Conservation (phyloP, 495 filamentous ascomycete species). For the Penicillium subrubescens region DNA sequence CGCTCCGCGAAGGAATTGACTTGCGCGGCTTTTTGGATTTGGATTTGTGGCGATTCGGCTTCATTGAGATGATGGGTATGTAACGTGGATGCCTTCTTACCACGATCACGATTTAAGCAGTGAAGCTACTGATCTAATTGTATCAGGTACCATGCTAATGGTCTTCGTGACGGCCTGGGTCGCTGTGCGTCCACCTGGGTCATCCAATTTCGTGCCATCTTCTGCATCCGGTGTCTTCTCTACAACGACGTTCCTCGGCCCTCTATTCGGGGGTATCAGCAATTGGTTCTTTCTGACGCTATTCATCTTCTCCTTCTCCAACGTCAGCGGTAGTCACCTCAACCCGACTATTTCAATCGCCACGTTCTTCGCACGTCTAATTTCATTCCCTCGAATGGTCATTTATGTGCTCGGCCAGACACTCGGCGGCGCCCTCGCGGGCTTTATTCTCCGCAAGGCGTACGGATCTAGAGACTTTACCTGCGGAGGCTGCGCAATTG, state of each 20-base stretch:
- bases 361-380: neutral
- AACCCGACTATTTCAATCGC: neutral
- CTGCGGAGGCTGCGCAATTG: neutral
- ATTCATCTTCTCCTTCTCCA: neutral
- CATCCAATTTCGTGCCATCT: neutral
- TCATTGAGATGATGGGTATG: neutral
- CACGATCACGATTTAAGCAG: neutral
- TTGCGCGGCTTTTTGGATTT: neutral
- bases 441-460: neutral
- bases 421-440: neutral
- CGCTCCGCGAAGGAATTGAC: neutral
- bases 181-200: neutral
- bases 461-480: neutral
- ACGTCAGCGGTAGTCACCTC: neutral
- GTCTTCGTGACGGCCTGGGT: neutral
- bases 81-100: neutral
- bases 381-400: neutral
- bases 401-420: neutral
- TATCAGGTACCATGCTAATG: neutral
- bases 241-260: neutral
- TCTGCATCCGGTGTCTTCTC: neutral
- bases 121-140: neutral
- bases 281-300: neutral
- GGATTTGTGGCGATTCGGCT: neutral
- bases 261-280: neutral